Evolutionary conservation across 148 eudicot species (phyloP), one percentile per base, ranked within the genome.

Genomic region (Diospyros kaki): DNA sequence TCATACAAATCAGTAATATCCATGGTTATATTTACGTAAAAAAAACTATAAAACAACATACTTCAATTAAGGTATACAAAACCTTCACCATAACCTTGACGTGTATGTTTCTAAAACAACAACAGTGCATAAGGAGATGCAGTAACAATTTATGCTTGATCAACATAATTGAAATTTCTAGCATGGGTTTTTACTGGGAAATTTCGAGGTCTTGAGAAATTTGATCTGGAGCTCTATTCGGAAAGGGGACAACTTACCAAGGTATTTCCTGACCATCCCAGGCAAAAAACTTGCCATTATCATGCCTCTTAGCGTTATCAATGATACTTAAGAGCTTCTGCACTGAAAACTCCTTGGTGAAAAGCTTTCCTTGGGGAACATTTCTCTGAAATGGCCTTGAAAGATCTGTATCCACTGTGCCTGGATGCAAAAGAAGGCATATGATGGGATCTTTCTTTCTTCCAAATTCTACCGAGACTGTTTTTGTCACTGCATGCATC

Each of bases 231-330:
- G 42, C 46, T 45, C 28, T n/a, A 15, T 62, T 59, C 11, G 8
- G 51, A 63, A 73, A 54, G 9, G 15, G 52, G 54, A 4, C 9
- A 18, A 13, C n/a, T 86, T 69, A 93, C 98, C 98, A 92, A 74
- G 94, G 96, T 72, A 95, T 95, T 83, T 95, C 96, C 81, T 86
- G 85, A 77, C 98, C 98, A 79, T 92, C 98, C 98, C 98, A 95
- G 9, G 97, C 98, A 46, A 90, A 92, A 74, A 95, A 95, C 72
- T 95, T 95, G 59, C 98, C 98, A 77, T 89, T 92, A 45, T 95
- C 96, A 17, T 79, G 84, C 58, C 79, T 80, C 74, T 83, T 84
- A 12, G 92, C 91, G 75, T 78, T 82, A 72, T 90, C 80, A 58
- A 92, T 92, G 79, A 95, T 90, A 76, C 81, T 66, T 80, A 95